Evolutionary conservation across 164 flowering plant species (phyloP), one percentile per base, ranked within the genome.

Genomic region (Magnolia sinica): DNA sequence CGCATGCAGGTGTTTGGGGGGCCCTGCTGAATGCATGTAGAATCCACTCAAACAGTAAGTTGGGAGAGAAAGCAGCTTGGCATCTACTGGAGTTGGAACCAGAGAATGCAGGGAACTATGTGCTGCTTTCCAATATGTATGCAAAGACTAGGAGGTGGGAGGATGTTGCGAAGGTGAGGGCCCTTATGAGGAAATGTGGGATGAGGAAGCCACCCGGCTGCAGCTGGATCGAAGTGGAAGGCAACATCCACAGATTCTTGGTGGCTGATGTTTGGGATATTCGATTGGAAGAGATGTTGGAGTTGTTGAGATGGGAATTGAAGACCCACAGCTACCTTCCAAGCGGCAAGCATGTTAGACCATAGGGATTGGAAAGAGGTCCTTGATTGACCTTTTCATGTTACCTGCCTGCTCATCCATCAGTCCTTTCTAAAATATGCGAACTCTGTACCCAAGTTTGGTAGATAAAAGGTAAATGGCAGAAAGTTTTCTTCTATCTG

Each of bases 1-100:
- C 79, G n/a, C 77, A 80, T 80, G 82, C 77, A 20, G 79, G 79
- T 20, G 74, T 80, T 5, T 80, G 77, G 77, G 82, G 77, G 70
- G 76, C 82, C 49, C 50, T 80, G 74, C 76, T 80, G 67, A 80
- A 76, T 23, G 79, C 79, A 0, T 80, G 82, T 70, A 80, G 77
- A 64, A 51, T 50, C 24, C 63, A 68, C 37, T 27, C 71, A 31
- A 70, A 80, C 52, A 74, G 76, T 31, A 74, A 76, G 59, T 45
- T 80, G 49, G 82, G 77, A 63, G 79, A 80, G 74, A 27, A 64
- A 50, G 82, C 74, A 63, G 79, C 74, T 50, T 8, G 29, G 67
- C 76, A 74, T 69, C 73, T 80, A 29, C 68, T 80, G 50, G 77
- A 68, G 72, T n/a, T 80, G 14, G 82, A 80, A 52, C 77, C 82